Conservation (phyloP, 768 basidiomycete genomes). For the Mycena alexandri region DNA sequence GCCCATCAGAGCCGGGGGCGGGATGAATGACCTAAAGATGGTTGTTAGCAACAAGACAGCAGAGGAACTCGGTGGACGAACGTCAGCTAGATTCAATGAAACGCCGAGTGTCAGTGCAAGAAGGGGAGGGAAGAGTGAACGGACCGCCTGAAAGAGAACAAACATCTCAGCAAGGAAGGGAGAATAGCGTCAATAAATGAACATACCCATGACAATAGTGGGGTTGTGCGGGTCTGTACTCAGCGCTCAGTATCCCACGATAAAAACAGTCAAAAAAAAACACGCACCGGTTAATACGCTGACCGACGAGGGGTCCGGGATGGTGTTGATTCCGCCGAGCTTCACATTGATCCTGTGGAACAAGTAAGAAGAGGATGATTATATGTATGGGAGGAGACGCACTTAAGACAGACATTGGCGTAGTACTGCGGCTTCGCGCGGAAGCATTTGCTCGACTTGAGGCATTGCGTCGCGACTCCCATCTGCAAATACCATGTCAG, state of each 20-base stretch:
- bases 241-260: not conserved
- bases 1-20: conserved; percentile 80
- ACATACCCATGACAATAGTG: conserved; percentile 82
- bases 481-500: conserved; percentile 51
- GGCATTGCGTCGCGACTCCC: conserved; percentile 85
- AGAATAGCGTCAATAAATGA: not conserved
- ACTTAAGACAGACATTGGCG: conserved; percentile 88
- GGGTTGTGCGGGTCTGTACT: conserved; percentile 78
- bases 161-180: not conserved
- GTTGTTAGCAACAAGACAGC: not conserved
- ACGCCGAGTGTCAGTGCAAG: conserved; percentile 53
- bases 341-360: conserved; percentile 81
- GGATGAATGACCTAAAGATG: conserved; percentile 74
- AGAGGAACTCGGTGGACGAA: not conserved
- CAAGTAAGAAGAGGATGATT: conserved; percentile 18
- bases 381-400: conserved; percentile 42
- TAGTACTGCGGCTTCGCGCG: conserved; percentile 82
- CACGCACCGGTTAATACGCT: conserved; percentile 30
- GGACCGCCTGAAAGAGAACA: conserved; percentile 13
- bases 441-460: conserved; percentile 75
- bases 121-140: conserved; percentile 9
- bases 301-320: conserved; percentile 78
- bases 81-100: conserved; percentile 64
- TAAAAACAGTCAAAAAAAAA: not conserved
- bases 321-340: conserved; percentile 84